Evolutionary conservation across 768 basidiomycete species (phyloP), one percentile per base, ranked within the genome.

Genomic region (Neoboletus magnificus): DNA sequence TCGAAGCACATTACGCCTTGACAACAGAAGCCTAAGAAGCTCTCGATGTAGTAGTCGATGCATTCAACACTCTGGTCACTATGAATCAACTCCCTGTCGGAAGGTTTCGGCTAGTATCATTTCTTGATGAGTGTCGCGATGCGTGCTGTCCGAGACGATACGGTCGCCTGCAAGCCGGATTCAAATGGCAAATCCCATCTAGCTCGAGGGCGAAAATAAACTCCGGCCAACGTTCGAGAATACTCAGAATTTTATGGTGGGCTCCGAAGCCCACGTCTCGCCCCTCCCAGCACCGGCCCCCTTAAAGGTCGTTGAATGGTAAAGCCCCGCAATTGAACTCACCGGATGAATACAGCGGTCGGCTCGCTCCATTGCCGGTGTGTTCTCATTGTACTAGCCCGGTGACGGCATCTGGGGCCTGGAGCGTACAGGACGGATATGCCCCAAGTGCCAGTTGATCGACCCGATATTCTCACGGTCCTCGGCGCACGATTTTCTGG

Each of bases 141-240:
- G 35, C 25, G 11, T 39, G 35, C 23, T 23, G 16, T 9, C 18
- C n/a, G n/a, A n/a, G 25, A 27, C 15, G n/a, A 29, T 43, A 42
- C 49, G 54, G 54, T n/a, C 27, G 11, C 20, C 37, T 18, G 27
- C 49, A 29, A n/a, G 33, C 54, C 50, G 54, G 50, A 30, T n/a
- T 20, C 20, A 33, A n/a, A 39, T 20, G 37, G 18, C 8, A 20
- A 39, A 42, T 52, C 40, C 25, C 23, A 15, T 20, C 29, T 39
- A 6, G 51, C 33, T 35, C 33, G 22, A 52, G 15, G 36, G 27
- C 44, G n/a, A 36, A 20, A 36, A 2, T 22, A 29, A 25, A 33
- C 16, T 27, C 20, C 27, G 27, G 4, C 4, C 22, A 7, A 39
- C 5, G 7, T 29, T 27, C n/a, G 25, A 25, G 10, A 11, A 22